Percentiles rank a stretch among this genome's conserved stretches.
phyloP scores from a whole-genome alignment of 805 yeast genomes.

The Ogataea kodamae region DNA sequence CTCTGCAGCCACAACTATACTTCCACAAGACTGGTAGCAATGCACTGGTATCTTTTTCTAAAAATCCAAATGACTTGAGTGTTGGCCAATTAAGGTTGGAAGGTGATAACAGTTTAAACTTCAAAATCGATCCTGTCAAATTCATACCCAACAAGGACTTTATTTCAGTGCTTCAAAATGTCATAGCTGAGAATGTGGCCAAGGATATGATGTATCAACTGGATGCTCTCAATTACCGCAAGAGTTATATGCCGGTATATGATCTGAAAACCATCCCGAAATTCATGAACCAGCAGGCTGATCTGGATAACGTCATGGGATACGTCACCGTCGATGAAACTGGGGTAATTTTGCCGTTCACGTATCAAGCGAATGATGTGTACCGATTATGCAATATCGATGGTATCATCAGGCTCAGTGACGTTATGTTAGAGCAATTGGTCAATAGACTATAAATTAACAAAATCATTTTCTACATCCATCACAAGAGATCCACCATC shows the following conservation, averaged over 20 bases:
- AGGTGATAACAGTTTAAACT: constrained; percentile 1
- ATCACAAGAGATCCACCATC: constrained; percentile 37
- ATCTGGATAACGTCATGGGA: constrained; percentile 67
- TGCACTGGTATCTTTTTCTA: constrained; percentile 29
- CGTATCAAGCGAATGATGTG: constrained; percentile 56
- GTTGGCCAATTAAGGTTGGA: constrained; percentile 22
- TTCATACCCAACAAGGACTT: constrained; percentile 31
- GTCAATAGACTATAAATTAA: constrained; percentile 18
- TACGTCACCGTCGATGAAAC: constrained; percentile 55
- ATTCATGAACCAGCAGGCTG: constrained; percentile 54
- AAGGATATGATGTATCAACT: constrained; percentile 52
- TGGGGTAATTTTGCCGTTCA: constrained; percentile 51
- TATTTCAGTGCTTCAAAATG: constrained; percentile 20
- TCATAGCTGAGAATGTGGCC: constrained; percentile 26
- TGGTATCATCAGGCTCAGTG: constrained; percentile 53
- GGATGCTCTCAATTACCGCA: constrained; percentile 53
- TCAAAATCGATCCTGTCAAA: constrained; percentile 18
- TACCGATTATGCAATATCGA: constrained; percentile 50
- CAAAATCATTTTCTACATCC: constrained; percentile 45
- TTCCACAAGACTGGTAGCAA: constrained; percentile 21
- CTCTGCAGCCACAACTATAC: constrained; percentile 28
- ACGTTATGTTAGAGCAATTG: constrained; percentile 43
- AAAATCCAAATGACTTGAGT: constrained; percentile 23
- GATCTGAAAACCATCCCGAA: constrained; percentile 66
- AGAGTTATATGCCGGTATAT: constrained; percentile 62